Base-by-base conservation (phyloP, 2,329 filamentous ascomycete species). In the Pleomassaria siparia region DNA sequence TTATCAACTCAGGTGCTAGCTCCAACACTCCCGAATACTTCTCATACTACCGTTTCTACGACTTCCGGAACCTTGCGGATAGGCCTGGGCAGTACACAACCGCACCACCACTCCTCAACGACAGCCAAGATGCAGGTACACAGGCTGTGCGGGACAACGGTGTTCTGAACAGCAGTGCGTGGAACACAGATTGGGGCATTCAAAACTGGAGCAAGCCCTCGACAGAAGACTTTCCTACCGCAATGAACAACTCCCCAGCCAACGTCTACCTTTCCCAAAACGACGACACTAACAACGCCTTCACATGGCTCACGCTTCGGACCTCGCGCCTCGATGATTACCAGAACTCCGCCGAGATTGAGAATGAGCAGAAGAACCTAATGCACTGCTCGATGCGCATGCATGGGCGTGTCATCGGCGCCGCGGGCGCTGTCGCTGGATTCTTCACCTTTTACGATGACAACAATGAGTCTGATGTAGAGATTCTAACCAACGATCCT, bases 391-490 rank as follows among this genome's bases (percentile, higher is more conserved):
- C 75, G 2, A 60, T 80, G 40, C 74, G 78, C 8, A 71, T 80
- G 41, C 66, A 71, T 5, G 69, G 76, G 42, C 74, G 77, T 3
- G 65, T 80, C 1, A 58, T 59, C 1, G 76, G 76, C n/a, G 55
- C 67, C 15, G 50, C 62, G 29, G 78, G 78, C 40, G 78, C 76
- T 2, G 76, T 76, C 5, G 74, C 76, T 1, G 78, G 78, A 3
- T 74, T 80, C 55, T 99, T 80, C 66, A 79, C 76, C 11, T 80
- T 77, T 50, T 69, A 65, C 48, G 69, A 76, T 32, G 67, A 72
- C 40, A 64, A 54, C 24, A 76, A 76, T 54, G 78, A 81, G 56
- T 76, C 74, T 0, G 78, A 81, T 51, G 76, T 81, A 50, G 78
- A 81, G 62, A 77, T 81, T 49, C 62, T 80, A 10, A 80, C 78